Evolutionary conservation across 2,329 filamentous ascomycete genomes (phyloP), one percentile per base, ranked within the genome.

Genomic region (Piedraia hortae): DNA sequence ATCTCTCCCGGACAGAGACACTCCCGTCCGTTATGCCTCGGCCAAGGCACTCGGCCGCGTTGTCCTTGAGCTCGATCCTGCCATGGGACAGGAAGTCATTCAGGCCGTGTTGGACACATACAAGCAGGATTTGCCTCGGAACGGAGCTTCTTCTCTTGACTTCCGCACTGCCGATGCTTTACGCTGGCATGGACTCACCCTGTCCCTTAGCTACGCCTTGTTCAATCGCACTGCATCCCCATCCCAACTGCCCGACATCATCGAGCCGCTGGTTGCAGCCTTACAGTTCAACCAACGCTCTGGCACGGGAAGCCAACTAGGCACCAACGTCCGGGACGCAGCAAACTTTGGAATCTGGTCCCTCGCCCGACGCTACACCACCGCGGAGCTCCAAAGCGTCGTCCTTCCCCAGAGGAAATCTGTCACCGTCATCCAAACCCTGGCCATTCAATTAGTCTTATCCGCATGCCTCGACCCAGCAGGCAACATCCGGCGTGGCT

Each of bases 341-440:
- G 77, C 85, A 3, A 91, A 80, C 41, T 97, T 93, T 41, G 85
- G 85, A 4, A 69, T 93, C 12, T 97, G 85, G 85, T 72, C 80
- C 1, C 44, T 93, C 5, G 75, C 82, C 11, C 61, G 85, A 24
- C 68, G 82, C 24, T 97, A 93, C 36, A 66, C 62, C 1, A 90
- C 78, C 0, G 39, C 51, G 1, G 82, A 93, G 42, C 54, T 93
- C 4, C 52, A 70, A 6, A 51, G 53, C 0, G 58, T 88, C 1
- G 50, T 61, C n/a, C 21, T 24, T 1, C 23, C 27, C 2, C 22
- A 17, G 5, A 23, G 40, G 6, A 23, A 28, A n/a, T 11, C 10
- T 3, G 10, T 23, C 4, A 33, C 35, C 2, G 34, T 41, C 10
- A 37, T 80, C 9, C 45, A 85, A 22, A 53, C 71, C 6, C 51